Conservation (phyloP, 1,139 yeast species). For the Tardiomyces digboiensis region DNA sequence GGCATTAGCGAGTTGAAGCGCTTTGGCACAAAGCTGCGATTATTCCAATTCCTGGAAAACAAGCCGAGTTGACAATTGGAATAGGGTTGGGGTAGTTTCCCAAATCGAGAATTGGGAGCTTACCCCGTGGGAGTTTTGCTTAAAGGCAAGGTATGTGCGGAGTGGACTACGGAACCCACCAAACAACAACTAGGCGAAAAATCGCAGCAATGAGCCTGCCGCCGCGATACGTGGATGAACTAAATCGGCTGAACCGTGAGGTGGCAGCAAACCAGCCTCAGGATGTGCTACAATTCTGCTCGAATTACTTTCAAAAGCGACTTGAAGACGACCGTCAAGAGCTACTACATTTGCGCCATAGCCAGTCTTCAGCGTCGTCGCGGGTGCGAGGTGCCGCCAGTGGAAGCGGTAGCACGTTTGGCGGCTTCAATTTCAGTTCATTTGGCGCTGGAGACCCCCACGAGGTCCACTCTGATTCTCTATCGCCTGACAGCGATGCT, state of each 20-base stretch:
- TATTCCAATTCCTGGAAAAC: no score
- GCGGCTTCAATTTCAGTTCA: slow-evolving; percentile 5
- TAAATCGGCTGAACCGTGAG: slow-evolving; percentile 34
- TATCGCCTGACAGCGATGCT: background rate
- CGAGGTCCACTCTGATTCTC: slow-evolving; percentile 2
- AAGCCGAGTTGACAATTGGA: no score
- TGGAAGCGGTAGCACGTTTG: slow-evolving; percentile 1
- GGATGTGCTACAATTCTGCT: slow-evolving; percentile 63
- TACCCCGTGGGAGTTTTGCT: no score
- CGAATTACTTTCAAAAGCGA: slow-evolving; percentile 53
- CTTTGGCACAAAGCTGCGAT: no score
- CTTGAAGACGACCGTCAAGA: slow-evolving; percentile 47
- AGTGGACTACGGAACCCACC: no score
- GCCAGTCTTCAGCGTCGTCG: slow-evolving; percentile 3
- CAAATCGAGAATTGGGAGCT: no score
- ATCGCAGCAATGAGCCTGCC: slow-evolving; percentile 24
- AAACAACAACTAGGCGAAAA: background rate
- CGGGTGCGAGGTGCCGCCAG: slow-evolving; percentile 1
- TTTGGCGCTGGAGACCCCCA: slow-evolving; percentile 5
- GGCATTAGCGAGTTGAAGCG: no score
- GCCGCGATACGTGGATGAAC: slow-evolving; percentile 39
- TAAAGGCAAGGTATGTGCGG: no score
- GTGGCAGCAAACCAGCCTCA: slow-evolving; percentile 52
- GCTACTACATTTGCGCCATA: slow-evolving; percentile 37
- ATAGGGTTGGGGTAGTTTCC: no score